These are phyloP conservation scores for Henckelia pumila DNA, from an alignment of 257 asterid genomes.

Conservation along the genomic window DNA sequence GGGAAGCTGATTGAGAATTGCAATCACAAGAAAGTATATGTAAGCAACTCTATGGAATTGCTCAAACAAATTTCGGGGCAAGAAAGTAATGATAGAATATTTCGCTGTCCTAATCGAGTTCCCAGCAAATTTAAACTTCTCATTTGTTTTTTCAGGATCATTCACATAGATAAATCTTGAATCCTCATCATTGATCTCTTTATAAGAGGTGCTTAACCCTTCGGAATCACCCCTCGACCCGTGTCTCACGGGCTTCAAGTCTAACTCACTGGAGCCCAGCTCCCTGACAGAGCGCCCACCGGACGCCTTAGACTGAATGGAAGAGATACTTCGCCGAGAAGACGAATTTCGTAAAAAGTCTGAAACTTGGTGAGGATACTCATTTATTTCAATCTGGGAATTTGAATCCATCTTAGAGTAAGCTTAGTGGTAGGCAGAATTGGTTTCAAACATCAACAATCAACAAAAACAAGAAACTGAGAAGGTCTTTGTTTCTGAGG, in stretches of 20 bases:
- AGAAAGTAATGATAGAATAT: constrained; percentile 74
- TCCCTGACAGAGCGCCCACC: constrained; percentile 62
- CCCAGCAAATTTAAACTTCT: constrained; percentile 59
- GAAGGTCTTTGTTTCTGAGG: constrained; percentile 37
- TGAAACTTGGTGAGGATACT: constrained; percentile 31
- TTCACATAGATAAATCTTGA: constrained; percentile 70
- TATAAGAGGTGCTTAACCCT: constrained; percentile 67
- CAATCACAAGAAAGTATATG: constrained; percentile 85
- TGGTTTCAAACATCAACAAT: constrained; percentile 36
- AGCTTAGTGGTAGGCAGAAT: constrained; percentile 24
- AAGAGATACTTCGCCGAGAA: constrained; percentile 49
- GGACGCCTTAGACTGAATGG: constrained; percentile 52
- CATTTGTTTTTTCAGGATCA: constrained; percentile 70
- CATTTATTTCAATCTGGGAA: constrained; percentile 39
- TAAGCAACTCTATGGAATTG: constrained; percentile 98
- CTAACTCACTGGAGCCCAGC: constrained; percentile 55
- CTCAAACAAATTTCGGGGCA: constrained; percentile 87
- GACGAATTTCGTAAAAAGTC: constrained; percentile 45
- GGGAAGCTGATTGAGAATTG: constrained; percentile 92
- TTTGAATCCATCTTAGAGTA: constrained; percentile 49
- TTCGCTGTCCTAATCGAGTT: constrained; percentile 76
- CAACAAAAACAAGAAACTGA: constrained; percentile 33
- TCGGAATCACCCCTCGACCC: constrained; percentile 81
- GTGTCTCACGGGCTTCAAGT: constrained; percentile 51
- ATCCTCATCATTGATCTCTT: constrained; percentile 83